Evolutionary conservation across 495 filamentous ascomycete genomes (phyloP).

Genomic region (Apodospora peruviana): DNA sequence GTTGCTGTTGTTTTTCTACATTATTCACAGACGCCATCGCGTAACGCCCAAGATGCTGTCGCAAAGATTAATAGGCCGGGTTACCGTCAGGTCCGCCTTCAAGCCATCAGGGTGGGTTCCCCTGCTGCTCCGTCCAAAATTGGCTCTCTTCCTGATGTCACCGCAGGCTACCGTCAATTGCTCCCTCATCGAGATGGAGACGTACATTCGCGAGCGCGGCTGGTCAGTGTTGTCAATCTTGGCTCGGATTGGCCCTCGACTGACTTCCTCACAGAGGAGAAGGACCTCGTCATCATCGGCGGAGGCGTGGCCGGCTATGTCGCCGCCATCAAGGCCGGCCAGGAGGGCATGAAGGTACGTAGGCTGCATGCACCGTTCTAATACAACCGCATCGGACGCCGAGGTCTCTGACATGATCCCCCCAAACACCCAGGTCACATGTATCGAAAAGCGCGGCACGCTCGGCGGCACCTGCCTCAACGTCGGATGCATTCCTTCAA

Average conservation of each 20-base stretch:
- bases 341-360: slow-evolving; percentile 90
- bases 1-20: slow-evolving; percentile 10
- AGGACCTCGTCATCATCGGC: slow-evolving; percentile 91
- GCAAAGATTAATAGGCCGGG: slow-evolving; percentile 60
- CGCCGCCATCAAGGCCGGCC: slow-evolving; percentile 96
- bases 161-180: slow-evolving; percentile 50
- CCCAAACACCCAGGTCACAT: slow-evolving; percentile 62
- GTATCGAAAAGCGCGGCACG: slow-evolving; percentile 95
- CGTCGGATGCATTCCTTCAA: slow-evolving; percentile 98
- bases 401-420: not conserved
- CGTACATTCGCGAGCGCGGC: slow-evolving; percentile 76
- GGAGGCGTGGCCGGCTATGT: slow-evolving; percentile 99
- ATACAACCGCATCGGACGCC: slow-evolving; percentile 6
- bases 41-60: slow-evolving; percentile 55
- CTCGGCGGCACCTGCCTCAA: slow-evolving; percentile 97
- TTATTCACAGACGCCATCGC: not conserved
- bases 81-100: slow-evolving; percentile 61
- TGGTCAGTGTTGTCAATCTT: slow-evolving; percentile 46
- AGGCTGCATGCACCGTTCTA: not conserved
- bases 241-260: slow-evolving; percentile 9
- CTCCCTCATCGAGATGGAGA: slow-evolving; percentile 54
- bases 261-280: slow-evolving; percentile 57
- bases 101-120: slow-evolving; percentile 45
- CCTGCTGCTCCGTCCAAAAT: not conserved
- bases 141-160: slow-evolving; percentile 25